Percentiles rank a stretch among this genome's conserved stretches.
phyloP scores from a whole-genome alignment of 352 stramenopile species.

The Globisporangium solare region DNA sequence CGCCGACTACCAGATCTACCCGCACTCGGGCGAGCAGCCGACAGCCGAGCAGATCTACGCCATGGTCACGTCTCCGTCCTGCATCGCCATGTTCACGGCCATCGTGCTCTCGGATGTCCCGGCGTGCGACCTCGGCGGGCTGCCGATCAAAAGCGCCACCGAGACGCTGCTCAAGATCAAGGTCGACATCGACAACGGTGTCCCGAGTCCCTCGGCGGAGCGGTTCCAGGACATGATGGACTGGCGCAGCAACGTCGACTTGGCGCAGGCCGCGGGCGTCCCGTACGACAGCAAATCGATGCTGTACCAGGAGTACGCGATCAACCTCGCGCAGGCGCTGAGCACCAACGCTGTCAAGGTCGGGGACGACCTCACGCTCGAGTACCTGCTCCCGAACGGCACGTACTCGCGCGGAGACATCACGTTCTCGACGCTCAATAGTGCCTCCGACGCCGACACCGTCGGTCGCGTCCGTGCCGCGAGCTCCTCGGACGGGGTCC shows the following conservation, averaged over 20 bases:
- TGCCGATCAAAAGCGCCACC: constrained; percentile 40
- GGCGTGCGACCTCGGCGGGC: constrained; percentile 42
- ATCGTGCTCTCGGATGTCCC: constrained; percentile 43
- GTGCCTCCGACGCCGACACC: constrained; percentile 3
- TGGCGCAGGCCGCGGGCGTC: constrained; percentile 30
- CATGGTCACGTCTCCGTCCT: constrained; percentile 46
- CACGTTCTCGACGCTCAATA: constrained; percentile 21
- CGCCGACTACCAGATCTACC: constrained; percentile 60
- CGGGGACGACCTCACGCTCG: constrained; percentile 33
- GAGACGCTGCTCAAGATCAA: constrained; percentile 65
- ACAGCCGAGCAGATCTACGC: constrained; percentile 39
- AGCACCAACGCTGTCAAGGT: constrained; percentile 31
- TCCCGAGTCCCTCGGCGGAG: constrained; percentile 23
- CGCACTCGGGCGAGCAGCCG: constrained; percentile 40
- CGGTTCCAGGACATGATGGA: constrained; percentile 48
- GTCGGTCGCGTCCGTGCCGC: constrained; percentile 21
- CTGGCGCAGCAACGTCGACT: constrained; percentile 49
- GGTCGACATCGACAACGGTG: constrained; percentile 26
- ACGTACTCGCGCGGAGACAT: constrained; percentile 12
- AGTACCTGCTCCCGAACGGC: constrained; percentile 28
- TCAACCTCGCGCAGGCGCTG: constrained; percentile 29
- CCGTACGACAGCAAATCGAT: constrained; percentile 43
- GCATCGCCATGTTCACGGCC: constrained; percentile 50
- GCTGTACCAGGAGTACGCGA: constrained; percentile 37
- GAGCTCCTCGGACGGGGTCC: constrained; percentile 10